Evolutionary conservation across 805 yeast genomes (phyloP).

Genomic region (Cyberlindnera veronae): DNA sequence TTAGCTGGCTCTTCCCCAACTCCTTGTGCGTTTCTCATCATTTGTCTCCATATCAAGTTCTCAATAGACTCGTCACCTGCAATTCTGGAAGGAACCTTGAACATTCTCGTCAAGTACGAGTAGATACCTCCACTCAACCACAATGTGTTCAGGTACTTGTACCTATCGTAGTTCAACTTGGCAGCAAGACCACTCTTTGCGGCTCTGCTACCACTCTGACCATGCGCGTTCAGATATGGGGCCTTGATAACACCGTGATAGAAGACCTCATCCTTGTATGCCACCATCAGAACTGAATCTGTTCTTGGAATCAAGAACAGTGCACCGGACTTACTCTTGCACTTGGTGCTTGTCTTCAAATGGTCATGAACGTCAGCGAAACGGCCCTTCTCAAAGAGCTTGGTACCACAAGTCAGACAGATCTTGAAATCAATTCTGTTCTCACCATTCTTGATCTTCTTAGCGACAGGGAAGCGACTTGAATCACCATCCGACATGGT

Average conservation of each 20-base stretch:
- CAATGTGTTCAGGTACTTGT: conserved; percentile 49
- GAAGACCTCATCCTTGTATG: conserved; percentile 23
- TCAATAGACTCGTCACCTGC: neutral
- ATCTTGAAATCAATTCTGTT: conserved; percentile 40
- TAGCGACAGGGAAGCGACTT: conserved; percentile 13
- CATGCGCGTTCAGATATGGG: conserved; percentile 72
- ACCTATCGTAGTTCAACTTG: conserved; percentile 48
- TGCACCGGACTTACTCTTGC: conserved; percentile 29
- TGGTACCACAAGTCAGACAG: conserved; percentile 44
- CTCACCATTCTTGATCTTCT: conserved; percentile 5
- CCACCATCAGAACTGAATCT: conserved; percentile 29
- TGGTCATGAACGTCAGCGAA: conserved; percentile 32
- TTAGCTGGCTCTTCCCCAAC: neutral
- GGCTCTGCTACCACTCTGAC: conserved; percentile 62
- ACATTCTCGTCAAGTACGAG: conserved; percentile 40
- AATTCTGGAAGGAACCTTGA: conserved; percentile 2
- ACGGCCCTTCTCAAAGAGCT: conserved; percentile 32
- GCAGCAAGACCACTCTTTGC: conserved; percentile 55
- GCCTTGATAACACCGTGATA: conserved; percentile 45
- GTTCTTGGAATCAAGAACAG: conserved; percentile 35
- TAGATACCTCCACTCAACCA: conserved; percentile 63
- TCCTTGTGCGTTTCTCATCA: neutral
- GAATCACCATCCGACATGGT: conserved; percentile 20
- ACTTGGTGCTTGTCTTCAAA: conserved; percentile 17
- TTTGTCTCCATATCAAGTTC: neutral